A percentile compares a stretch with the other conserved stretches of the same genome.
Evolutionary conservation across 208 protist genomes (phyloP).

Genomic region (Trypanosoma lewisi): DNA sequence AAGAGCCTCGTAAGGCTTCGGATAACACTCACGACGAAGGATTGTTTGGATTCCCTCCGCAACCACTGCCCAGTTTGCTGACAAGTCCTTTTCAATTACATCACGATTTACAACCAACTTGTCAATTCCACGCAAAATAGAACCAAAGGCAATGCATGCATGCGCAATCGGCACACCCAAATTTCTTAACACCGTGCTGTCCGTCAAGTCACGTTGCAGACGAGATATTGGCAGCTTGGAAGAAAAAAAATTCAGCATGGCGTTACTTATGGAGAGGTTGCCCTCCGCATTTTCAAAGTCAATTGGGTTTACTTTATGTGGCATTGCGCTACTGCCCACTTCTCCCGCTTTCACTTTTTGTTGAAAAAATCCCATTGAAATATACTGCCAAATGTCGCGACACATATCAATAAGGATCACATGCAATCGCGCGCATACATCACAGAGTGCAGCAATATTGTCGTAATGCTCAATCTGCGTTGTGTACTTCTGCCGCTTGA

Average conservation of each 20-base stretch:
- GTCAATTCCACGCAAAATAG: conserved; percentile 80
- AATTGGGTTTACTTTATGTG: conserved; percentile 97
- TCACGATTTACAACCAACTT: conserved; percentile 87
- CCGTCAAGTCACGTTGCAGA: conserved; percentile 94
- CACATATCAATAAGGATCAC: conserved; percentile 92
- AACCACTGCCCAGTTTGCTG: conserved; percentile 93
- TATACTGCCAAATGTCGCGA: conserved; percentile 95
- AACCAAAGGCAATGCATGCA: conserved; percentile 83
- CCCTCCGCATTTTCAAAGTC: conserved; percentile 98
- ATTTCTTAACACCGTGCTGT: conserved; percentile 95
- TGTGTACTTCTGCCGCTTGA: conserved; percentile 84
- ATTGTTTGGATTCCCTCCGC: conserved; percentile 96
- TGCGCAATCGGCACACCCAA: conserved; percentile 92
- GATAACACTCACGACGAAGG: conserved; percentile 90
- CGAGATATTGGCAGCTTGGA: conserved; percentile 94
- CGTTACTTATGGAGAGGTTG: conserved; percentile 94
- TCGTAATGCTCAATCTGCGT: conserved; percentile 97
- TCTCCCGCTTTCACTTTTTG: conserved; percentile 91
- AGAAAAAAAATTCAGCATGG: conserved; percentile 91
- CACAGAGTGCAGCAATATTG: conserved; percentile 88
- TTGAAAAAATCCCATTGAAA: conserved; percentile 93
- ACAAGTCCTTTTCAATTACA: conserved; percentile 81
- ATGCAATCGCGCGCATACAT: conserved; percentile 89
- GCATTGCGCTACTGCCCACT: conserved; percentile 96
- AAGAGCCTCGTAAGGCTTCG: conserved; percentile 92